Conservation (phyloP, 2,329 filamentous ascomycete genomes). For the Colletotrichum kahawae region DNA sequence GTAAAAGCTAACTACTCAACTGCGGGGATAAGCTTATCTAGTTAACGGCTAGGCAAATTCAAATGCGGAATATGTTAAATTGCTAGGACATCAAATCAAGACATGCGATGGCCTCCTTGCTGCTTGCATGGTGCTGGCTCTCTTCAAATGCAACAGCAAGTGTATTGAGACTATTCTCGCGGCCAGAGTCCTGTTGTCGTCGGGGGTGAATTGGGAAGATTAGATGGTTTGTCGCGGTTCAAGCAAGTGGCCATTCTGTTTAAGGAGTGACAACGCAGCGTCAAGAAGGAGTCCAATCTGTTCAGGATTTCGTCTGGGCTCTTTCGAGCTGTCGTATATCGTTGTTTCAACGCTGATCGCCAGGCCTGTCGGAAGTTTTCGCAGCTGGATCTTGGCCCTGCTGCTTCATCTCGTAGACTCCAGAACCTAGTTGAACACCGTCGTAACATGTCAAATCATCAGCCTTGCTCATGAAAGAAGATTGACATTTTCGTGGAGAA, state of each 20-base stretch:
- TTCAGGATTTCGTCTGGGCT: background rate
- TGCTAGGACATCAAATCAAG: rapidly evolving
- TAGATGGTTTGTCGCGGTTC: too few species aligned
- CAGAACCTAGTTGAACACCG: background rate
- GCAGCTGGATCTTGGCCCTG: background rate
- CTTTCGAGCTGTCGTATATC: background rate
- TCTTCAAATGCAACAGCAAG: background rate
- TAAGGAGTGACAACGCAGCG: background rate
- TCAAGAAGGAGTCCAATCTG: background rate
- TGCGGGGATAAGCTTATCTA: background rate
- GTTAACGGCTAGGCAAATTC: background rate
- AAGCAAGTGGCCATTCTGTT: background rate
- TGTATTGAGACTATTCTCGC: background rate
- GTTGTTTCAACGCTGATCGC: rapidly evolving
- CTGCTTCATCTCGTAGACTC: background rate
- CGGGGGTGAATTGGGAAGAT: too few species aligned
- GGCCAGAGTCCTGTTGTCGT: background rate
- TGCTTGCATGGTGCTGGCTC: rapidly evolving
- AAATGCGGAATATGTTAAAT: background rate
- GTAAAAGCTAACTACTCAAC: background rate
- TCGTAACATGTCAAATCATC: rapidly evolving
- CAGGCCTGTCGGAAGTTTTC: background rate
- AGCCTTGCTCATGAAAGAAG: background rate
- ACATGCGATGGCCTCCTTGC: background rate
- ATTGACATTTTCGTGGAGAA: too few species aligned